Evolutionary conservation across 1,284 basidiomycete species (phyloP).

Genomic region (Pyrrhoderma lamaoense): DNA sequence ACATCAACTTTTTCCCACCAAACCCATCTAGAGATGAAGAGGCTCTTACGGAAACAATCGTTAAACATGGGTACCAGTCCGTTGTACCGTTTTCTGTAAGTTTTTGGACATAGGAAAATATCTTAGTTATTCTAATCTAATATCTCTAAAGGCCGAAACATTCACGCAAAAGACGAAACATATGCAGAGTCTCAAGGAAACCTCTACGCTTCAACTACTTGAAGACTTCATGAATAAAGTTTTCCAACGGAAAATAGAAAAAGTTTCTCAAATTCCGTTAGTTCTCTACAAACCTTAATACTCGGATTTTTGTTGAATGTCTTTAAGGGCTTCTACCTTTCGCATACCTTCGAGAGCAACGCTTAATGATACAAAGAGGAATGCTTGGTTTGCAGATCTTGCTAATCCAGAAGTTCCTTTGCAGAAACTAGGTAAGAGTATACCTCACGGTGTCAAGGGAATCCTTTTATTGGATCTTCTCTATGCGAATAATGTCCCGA

Average conservation of each 20-base stretch:
- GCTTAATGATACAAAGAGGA: constrained; percentile 81
- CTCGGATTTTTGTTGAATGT: background rate
- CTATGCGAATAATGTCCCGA: constrained; percentile 73
- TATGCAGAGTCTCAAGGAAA: constrained; percentile 43
- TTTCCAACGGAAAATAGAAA: constrained; percentile 55
- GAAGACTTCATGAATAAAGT: constrained; percentile 79
- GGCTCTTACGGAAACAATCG: constrained; percentile 63
- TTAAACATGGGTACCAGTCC: constrained; percentile 73
- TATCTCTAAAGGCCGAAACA: constrained; percentile 52
- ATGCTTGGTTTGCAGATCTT: constrained; percentile 87
- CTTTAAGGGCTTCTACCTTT: constrained; percentile 61
- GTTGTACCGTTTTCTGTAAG: constrained; percentile 56
- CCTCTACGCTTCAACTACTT: constrained; percentile 55
- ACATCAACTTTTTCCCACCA: constrained; percentile 82
- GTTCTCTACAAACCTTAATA: constrained; percentile 24
- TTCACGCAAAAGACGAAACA: constrained; percentile 52
- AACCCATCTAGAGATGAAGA: constrained; percentile 82
- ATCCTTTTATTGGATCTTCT: constrained; percentile 87
- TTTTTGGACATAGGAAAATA: constrained; percentile 11
- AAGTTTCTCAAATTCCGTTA: constrained; percentile 53
- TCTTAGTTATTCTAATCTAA: constrained; percentile 1
- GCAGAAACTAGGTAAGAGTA: constrained; percentile 79
- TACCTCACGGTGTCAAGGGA: constrained; percentile 91
- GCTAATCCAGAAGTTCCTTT: constrained; percentile 87
- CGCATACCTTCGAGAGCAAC: constrained; percentile 85